Percentiles rank a stretch among this genome's conserved stretches.
phyloP scores from a whole-genome alignment of 2,329 filamentous ascomycete species.

The Balansia obtecta region DNA sequence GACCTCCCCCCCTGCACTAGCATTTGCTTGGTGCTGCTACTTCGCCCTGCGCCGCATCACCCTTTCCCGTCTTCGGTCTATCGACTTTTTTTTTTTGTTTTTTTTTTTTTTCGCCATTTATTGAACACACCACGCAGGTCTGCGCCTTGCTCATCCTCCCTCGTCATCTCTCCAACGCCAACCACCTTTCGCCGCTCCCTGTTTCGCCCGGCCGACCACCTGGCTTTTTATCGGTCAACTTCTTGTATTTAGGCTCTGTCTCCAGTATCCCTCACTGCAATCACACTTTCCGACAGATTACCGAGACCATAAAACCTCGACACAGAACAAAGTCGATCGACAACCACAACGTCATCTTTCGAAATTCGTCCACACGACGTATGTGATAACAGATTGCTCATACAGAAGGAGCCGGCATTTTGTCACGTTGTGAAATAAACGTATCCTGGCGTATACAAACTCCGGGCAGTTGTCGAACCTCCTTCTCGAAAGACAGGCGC shows the following conservation, averaged over 20 bases:
- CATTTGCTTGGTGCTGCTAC: not conserved
- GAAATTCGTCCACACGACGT: not conserved
- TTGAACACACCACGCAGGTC: not conserved
- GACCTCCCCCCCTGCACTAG: not conserved
- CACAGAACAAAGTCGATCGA: not conserved
- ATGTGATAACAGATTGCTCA: not conserved
- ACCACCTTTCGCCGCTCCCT: not conserved
- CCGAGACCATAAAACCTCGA: not conserved
- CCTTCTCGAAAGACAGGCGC: not conserved
- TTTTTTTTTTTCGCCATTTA: not conserved
- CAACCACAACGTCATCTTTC: not conserved
- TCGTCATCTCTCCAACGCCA: not conserved
- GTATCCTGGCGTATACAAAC: not conserved
- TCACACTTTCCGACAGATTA: not conserved
- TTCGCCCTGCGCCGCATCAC: not conserved
- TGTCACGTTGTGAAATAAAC: not conserved
- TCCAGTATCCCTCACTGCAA: not conserved
- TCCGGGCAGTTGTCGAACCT: not conserved
- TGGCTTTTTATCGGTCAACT: not conserved
- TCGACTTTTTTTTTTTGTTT: slow-evolving; percentile 2
- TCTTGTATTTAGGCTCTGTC: not conserved
- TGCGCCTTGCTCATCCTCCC: not conserved
- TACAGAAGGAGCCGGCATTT: not conserved
- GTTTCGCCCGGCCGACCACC: not conserved
- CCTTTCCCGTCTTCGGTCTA: not conserved